Evolutionary conservation across 805 yeast species (phyloP).

Genomic region (Sugiyamaella lignohabitans): DNA sequence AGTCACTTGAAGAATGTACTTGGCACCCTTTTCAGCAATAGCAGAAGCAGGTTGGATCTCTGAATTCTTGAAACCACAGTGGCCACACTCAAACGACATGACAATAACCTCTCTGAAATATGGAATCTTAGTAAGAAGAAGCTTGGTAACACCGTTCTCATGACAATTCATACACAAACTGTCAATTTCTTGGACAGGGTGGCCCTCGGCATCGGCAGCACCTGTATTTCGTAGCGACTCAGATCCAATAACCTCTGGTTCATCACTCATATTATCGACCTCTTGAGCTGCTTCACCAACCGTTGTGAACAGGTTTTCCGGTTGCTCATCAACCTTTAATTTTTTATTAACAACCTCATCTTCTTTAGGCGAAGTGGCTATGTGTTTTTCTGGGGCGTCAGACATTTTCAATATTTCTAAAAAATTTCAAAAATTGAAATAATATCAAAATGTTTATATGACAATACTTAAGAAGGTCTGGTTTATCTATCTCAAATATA

Average conservation of each 20-base stretch:
- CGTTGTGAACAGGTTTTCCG: conserved; percentile 7
- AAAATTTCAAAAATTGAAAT: too few species aligned
- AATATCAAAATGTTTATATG: too few species aligned
- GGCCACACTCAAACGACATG: conserved; percentile 95
- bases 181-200: conserved; percentile 92
- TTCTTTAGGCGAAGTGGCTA: not conserved
- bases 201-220: conserved; percentile 77
- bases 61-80: conserved; percentile 83
- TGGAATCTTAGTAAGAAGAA: conserved; percentile 85
- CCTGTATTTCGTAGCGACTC: conserved; percentile 55
- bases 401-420: too few species aligned
- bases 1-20: conserved; percentile 65
- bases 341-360: not conserved
- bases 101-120: conserved; percentile 82
- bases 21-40: conserved; percentile 82
- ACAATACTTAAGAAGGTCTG: too few species aligned
- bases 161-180: conserved; percentile 96
- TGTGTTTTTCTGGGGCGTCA: not conserved
- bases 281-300: conserved; percentile 52
- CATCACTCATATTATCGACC: conserved; percentile 13
- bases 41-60: conserved; percentile 95
- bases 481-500: too few species aligned
- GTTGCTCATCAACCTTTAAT: not conserved
- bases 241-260: not conserved
- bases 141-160: conserved; percentile 72